phyloP scores from a whole-genome alignment of 768 basidiomycete species.

The Lactifluus subvellereus region DNA sequence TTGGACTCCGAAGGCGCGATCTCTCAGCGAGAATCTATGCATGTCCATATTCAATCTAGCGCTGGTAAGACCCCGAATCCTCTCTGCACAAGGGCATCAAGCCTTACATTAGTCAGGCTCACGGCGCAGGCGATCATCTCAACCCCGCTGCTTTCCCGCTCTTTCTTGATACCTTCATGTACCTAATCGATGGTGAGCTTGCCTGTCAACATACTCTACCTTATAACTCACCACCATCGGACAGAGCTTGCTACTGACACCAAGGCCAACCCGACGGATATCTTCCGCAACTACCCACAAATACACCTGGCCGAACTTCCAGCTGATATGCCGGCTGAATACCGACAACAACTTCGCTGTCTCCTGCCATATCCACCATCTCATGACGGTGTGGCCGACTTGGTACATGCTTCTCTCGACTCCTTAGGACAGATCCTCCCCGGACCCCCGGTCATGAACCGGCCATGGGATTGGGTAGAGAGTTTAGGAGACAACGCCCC shows the following conservation, averaged over 20 bases:
- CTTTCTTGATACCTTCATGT: constrained; percentile 68
- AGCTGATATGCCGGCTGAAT: constrained; percentile 48
- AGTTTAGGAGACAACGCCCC: constrained; percentile 55
- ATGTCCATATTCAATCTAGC: constrained; percentile 37
- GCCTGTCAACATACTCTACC: background rate
- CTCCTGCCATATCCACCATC: constrained; percentile 54
- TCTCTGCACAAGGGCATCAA: background rate
- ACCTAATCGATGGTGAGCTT: constrained; percentile 62
- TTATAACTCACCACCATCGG: background rate
- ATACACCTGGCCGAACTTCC: constrained; percentile 48
- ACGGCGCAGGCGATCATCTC: constrained; percentile 46
- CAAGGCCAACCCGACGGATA: constrained; percentile 51
- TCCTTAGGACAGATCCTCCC: constrained; percentile 43
- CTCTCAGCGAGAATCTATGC: constrained; percentile 40
- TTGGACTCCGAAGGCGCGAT: constrained; percentile 51
- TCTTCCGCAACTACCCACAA: constrained; percentile 59
- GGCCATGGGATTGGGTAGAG: constrained; percentile 87
- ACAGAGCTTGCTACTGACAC: constrained; percentile 58
- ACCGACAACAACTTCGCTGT: constrained; percentile 49
- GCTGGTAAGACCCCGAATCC: constrained; percentile 17
- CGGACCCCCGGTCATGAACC: constrained; percentile 55
- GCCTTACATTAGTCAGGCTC: constrained; percentile 38
- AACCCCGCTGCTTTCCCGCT: constrained; percentile 58
- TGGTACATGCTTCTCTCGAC: constrained; percentile 56
- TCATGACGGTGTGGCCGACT: constrained; percentile 46